A percentile compares a stretch with the other conserved stretches of the same genome.
phyloP scores from a whole-genome alignment of 1,284 basidiomycete species.

The Stereum hirsutum region DNA sequence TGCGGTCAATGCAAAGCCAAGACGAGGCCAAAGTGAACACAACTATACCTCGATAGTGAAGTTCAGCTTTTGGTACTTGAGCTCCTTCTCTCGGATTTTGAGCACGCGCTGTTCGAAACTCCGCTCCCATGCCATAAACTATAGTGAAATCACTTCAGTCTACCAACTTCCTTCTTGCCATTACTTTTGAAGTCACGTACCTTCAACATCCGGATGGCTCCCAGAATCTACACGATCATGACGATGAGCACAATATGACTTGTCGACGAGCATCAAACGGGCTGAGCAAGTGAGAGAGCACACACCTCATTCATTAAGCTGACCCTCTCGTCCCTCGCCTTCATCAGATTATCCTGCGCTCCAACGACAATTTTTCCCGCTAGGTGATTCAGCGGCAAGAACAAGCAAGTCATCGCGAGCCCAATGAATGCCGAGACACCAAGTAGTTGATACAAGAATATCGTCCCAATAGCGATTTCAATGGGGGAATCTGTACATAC shows the following conservation, averaged over 20 bases:
- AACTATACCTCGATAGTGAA: conserved; percentile 75
- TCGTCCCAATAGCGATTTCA: conserved; percentile 73
- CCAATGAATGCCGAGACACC: conserved; percentile 79
- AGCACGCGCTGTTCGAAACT: conserved; percentile 77
- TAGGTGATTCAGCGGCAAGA: conserved; percentile 82
- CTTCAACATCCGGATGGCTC: conserved; percentile 91
- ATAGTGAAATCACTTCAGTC: not conserved
- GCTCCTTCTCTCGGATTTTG: conserved; percentile 68
- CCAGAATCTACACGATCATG: conserved; percentile 44
- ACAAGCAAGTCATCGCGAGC: conserved; percentile 74
- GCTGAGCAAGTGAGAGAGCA: too few relatives aligned
- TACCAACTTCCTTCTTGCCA: not conserved
- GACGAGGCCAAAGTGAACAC: conserved; percentile 21
- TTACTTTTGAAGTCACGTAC: conserved; percentile 29
- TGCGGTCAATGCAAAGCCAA: not conserved
- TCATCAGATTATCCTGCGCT: conserved; percentile 87
- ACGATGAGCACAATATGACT: not conserved
- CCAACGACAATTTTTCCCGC: conserved; percentile 80
- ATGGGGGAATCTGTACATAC: conserved; percentile 65
- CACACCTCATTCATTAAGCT: conserved; percentile 80
- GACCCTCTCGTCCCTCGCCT: conserved; percentile 84
- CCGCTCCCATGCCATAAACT: conserved; percentile 95
- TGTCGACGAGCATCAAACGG: not conserved
- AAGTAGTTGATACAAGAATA: conserved; percentile 76
- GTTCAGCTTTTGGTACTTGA: conserved; percentile 78